Base-by-base conservation (phyloP, 2,329 filamentous ascomycete genomes). In the Aspergillus pseudoviridinutans region DNA sequence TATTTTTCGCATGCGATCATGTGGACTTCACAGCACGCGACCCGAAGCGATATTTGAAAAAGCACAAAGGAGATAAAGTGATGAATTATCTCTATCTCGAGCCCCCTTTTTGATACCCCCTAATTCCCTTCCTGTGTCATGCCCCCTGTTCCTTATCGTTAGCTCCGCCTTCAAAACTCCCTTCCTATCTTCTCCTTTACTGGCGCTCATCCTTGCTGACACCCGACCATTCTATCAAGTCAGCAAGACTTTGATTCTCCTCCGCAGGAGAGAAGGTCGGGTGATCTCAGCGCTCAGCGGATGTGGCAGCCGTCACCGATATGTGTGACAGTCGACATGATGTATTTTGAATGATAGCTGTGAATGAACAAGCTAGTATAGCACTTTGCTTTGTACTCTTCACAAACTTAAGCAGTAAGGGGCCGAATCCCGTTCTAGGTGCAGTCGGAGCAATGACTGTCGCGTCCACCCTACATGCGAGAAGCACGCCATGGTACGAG, bases 221-320 rank as follows among this genome's bases (percentile, higher is more conserved):
- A 9, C 24, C 49, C 28, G 27, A 17, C 29, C 29, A 17, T 51
- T 41, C 20, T n/a, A 49, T 28, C 58, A 46, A 51, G 52, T 46
- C 50, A 42, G 42, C 54, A 60, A 58, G 53, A 29, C 53, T 60
- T 51, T 35, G 51, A 49, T 29, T 25, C 27, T 24, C 55, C 53
- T 44, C 17, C 10, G n/a, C 8, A 32, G 20, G 24, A 20, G 46
- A 32, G 14, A 42, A 9, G 41, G 47, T 47, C 8, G 5, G 56
- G 29, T 53, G 54, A 51, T 50, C 22, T 57, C 54, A 49, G 55
- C 51, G 44, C 50, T 44, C 49, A 47, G 53, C 49, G 41, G 69
- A 68, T 67, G 70, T 72, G 70, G 70, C 70, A 72, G 70, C 70
- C 70, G 70, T 72, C 68, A 66, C 68, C 64, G 25, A 28, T 52